A percentile compares a stretch with the other conserved stretches of the same genome.
These are phyloP conservation scores for Rubia tinctorum DNA, from an alignment of 305 asterid species.

Conservation along the genomic window DNA sequence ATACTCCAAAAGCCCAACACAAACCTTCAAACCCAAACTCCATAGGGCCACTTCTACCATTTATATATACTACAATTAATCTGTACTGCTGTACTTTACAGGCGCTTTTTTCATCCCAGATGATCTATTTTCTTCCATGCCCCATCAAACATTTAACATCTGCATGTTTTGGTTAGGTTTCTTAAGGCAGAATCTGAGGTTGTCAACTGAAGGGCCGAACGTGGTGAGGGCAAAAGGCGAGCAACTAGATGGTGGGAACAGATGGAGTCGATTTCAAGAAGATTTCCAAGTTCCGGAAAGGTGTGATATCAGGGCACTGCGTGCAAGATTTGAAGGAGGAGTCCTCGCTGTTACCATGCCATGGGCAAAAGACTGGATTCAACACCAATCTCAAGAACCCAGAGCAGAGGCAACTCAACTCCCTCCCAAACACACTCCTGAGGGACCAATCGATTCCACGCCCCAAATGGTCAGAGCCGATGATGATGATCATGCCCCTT, in stretches of 20 bases:
- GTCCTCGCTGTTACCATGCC: slow-evolving; percentile 54
- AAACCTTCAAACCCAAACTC: neutral
- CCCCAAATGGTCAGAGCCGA: too few relatives aligned
- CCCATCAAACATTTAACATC: too few relatives aligned
- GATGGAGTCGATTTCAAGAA: slow-evolving; percentile 71
- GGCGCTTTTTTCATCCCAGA: too few relatives aligned
- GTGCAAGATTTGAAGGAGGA: slow-evolving; percentile 64
- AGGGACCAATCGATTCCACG: too few relatives aligned
- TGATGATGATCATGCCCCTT: too few relatives aligned
- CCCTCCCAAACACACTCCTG: neutral
- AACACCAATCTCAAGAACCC: slow-evolving; percentile 1
- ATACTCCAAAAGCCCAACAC: slow-evolving; percentile 17
- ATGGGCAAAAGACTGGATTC: slow-evolving; percentile 17
- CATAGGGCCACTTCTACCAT: too few relatives aligned
- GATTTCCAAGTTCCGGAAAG: slow-evolving; percentile 59
- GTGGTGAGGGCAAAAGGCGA: slow-evolving; percentile 61
- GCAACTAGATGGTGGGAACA: slow-evolving; percentile 57
- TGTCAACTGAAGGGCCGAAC: slow-evolving; percentile 58
- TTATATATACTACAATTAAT: too few relatives aligned
- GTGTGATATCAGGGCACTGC: slow-evolving; percentile 45
- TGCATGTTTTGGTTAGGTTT: slow-evolving; percentile 42
- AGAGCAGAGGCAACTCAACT: neutral
- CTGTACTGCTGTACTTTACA: too few relatives aligned
- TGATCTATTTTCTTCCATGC: too few relatives aligned
- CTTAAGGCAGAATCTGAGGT: slow-evolving; percentile 53